These are phyloP conservation scores for Brettanomyces custersianus DNA, from an alignment of 805 yeast species.

Conservation along the genomic window DNA sequence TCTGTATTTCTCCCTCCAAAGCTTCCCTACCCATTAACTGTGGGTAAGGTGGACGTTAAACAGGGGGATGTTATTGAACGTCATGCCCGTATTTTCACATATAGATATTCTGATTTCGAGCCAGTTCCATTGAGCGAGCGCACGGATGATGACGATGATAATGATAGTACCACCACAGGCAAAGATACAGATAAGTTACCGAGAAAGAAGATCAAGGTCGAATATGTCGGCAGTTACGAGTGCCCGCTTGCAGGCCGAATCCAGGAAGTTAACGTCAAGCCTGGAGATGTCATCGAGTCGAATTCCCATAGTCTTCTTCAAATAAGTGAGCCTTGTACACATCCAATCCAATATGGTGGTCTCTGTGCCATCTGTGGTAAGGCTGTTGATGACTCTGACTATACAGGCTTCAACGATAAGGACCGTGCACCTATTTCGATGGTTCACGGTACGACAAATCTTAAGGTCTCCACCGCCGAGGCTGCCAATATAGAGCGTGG, in stretches of 20 bases:
- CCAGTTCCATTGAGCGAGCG: constrained; percentile 43
- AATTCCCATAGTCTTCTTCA: constrained; percentile 36
- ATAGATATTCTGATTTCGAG: constrained; percentile 60
- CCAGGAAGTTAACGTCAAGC: constrained; percentile 36
- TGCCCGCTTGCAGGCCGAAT: constrained; percentile 74
- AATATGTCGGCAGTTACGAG: constrained; percentile 69
- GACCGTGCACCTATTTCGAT: constrained; percentile 79
- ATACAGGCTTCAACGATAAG: constrained; percentile 55
- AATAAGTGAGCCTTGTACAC: constrained; percentile 78
- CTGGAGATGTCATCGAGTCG: constrained; percentile 54
- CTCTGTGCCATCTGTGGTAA: constrained; percentile 90
- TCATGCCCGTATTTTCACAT: constrained; percentile 48
- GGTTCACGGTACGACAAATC: constrained; percentile 81
- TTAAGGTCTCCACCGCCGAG: constrained; percentile 77
- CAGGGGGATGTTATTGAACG: constrained; percentile 39
- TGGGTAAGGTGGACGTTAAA: constrained; percentile 38
- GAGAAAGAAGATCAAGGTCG: constrained; percentile 40
- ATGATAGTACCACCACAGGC: neutral
- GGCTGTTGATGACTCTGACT: constrained; percentile 66
- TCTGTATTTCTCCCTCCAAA: constrained; percentile 49
- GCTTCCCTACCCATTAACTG: constrained; percentile 60
- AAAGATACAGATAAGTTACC: constrained; percentile 31
- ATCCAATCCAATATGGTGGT: constrained; percentile 90
- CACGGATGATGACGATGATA: constrained; percentile 15
- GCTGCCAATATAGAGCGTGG: constrained; percentile 75